A percentile compares a stretch with the other conserved stretches of the same genome.
phyloP scores from a whole-genome alignment of 2,329 filamentous ascomycete genomes.

The Cercospora canescens region DNA sequence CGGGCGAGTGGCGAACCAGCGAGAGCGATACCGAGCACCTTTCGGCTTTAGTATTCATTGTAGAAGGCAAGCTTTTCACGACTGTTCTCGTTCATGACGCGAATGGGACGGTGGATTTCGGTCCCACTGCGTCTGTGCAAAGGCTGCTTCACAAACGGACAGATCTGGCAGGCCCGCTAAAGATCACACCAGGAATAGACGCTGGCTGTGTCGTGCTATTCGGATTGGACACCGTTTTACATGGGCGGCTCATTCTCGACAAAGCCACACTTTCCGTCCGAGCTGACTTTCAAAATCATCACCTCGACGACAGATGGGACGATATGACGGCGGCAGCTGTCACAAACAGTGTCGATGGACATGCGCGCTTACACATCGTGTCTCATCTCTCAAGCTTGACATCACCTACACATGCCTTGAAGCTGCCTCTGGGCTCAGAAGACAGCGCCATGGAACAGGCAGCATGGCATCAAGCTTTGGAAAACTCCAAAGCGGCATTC shows the following conservation, averaged over 20 bases:
- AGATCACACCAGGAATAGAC: slow-evolving; percentile 19
- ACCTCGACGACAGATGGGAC: slow-evolving; percentile 47
- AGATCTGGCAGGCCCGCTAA: slow-evolving; percentile 25
- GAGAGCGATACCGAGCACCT: background rate
- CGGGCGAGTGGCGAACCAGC: slow-evolving; percentile 10
- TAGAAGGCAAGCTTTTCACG: slow-evolving; percentile 16
- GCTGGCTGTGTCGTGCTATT: slow-evolving; percentile 35
- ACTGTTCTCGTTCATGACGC: background rate
- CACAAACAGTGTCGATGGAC: slow-evolving; percentile 16
- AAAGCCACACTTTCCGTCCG: background rate
- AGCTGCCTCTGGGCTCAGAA: slow-evolving; percentile 28
- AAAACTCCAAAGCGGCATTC: slow-evolving; percentile 43
- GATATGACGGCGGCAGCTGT: slow-evolving; percentile 40
- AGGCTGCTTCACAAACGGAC: slow-evolving; percentile 5
- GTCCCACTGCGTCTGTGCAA: background rate
- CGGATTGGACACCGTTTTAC: slow-evolving; percentile 30
- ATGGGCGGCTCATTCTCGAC: slow-evolving; percentile 24
- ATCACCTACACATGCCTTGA: slow-evolving; percentile 34
- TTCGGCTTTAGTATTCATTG: slow-evolving; percentile 18
- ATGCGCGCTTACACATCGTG: slow-evolving; percentile 37
- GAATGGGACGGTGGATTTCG: background rate
- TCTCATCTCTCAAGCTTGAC: slow-evolving; percentile 41
- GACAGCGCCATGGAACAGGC: slow-evolving; percentile 20
- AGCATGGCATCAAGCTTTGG: slow-evolving; percentile 44
- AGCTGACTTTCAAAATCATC: slow-evolving; percentile 26